These are phyloP conservation scores for Gracilaria vermiculophylla DNA, from an alignment of 23 red algal genomes.

Conservation along the genomic window DNA sequence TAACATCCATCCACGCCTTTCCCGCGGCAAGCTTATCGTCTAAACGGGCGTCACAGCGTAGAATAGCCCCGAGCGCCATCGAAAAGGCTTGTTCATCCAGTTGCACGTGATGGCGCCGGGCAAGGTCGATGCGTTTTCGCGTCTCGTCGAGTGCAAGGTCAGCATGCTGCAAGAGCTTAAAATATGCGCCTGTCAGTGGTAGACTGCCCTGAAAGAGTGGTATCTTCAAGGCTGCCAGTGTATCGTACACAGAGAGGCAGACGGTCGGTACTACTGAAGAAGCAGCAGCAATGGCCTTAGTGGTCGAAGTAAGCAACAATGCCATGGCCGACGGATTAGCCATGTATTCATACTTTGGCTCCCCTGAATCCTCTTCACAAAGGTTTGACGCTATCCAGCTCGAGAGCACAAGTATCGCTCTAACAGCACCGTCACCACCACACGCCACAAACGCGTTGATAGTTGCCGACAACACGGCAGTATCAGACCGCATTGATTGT, in stretches of 20 bases:
- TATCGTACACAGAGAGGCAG: conserved; percentile 49
- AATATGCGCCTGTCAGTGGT: conserved; percentile 45
- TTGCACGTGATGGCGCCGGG: conserved; percentile 31
- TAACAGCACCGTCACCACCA: conserved; percentile 10
- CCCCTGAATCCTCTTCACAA: background rate
- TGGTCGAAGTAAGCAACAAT: conserved; percentile 44
- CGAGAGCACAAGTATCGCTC: conserved; percentile 23
- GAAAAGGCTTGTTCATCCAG: conserved; percentile 68
- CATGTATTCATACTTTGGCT: background rate
- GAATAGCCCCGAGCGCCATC: conserved; percentile 63
- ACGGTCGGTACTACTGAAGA: conserved; percentile 4
- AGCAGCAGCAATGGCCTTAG: conserved; percentile 41
- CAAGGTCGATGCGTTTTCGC: conserved; percentile 14
- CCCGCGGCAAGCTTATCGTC: conserved; percentile 27
- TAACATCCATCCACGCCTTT: conserved; percentile 43
- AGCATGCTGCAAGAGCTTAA: conserved; percentile 59
- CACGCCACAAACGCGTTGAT: conserved; percentile 24
- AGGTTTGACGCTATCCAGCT: conserved; percentile 31
- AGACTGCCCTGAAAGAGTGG: conserved; percentile 39
- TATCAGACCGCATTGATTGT: background rate
- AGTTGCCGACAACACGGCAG: conserved; percentile 50
- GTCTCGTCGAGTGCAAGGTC: conserved; percentile 53
- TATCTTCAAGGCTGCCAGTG: conserved; percentile 12
- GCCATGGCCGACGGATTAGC: conserved; percentile 42
- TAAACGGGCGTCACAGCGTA: conserved; percentile 30